phyloP scores from a whole-genome alignment of 2,329 filamentous ascomycete species.

The Fusarium pseudograminearum region DNA sequence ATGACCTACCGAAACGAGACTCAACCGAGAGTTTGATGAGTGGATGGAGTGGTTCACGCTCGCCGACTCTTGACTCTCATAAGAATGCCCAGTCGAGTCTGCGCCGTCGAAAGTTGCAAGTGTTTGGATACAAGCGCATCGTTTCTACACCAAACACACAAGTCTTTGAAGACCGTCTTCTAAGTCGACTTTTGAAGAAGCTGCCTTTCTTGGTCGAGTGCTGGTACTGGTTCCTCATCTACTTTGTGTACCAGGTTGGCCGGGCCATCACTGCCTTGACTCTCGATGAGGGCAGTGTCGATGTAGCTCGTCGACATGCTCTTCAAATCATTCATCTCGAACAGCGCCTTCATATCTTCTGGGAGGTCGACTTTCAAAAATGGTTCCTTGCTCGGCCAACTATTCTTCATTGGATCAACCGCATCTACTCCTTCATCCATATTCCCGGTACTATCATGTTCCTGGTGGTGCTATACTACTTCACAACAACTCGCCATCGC shows the following conservation, averaged over 20 bases:
- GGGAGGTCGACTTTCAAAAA: conserved; percentile 71
- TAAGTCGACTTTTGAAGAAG: conserved; percentile 68
- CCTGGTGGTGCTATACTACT: conserved; percentile 72
- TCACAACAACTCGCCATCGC: conserved; percentile 72
- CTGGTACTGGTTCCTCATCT: conserved; percentile 82
- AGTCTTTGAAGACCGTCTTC: conserved; percentile 50
- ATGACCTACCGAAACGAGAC: conserved; percentile 47
- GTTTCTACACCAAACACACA: conserved; percentile 52
- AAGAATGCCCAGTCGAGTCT: conserved; percentile 45
- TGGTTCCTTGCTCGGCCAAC: conserved; percentile 63
- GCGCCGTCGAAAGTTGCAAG: conserved; percentile 52
- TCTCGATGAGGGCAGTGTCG: conserved; percentile 74
- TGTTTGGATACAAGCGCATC: conserved; percentile 50
- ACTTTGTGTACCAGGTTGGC: conserved; percentile 82
- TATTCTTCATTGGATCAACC: conserved; percentile 76
- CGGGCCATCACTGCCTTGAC: conserved; percentile 78
- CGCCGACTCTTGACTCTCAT: conserved; percentile 44
- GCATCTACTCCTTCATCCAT: conserved; percentile 81
- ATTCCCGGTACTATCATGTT: conserved; percentile 82
- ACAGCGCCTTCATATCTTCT: conserved; percentile 72
- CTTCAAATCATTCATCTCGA: conserved; percentile 76
- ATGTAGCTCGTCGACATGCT: conserved; percentile 76
- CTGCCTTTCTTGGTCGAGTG: conserved; percentile 80
- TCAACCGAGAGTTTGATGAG: conserved; percentile 46
- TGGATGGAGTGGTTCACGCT: conserved; percentile 46